phyloP scores from a whole-genome alignment of 2,329 filamentous ascomycete genomes.

The Nigrospora osmanthi region DNA sequence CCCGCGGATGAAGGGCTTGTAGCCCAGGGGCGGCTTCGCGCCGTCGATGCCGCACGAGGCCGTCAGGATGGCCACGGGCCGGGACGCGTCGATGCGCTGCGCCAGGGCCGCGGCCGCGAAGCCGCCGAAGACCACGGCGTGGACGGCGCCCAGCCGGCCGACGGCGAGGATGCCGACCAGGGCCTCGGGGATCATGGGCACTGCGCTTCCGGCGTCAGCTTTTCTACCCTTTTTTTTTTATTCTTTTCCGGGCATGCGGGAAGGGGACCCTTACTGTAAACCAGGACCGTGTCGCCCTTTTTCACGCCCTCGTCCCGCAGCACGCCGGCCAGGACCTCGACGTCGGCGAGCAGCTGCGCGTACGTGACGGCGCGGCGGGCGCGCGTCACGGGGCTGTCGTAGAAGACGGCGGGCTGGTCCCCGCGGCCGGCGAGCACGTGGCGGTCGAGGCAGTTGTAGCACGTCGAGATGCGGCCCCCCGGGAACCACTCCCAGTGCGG shows the following conservation, averaged over 20 bases:
- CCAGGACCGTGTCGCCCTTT: conserved; percentile 78
- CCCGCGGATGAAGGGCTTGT: conserved; percentile 68
- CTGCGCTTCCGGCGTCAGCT: conserved; percentile 27
- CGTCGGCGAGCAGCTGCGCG: conserved; percentile 64
- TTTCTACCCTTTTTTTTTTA: neutral
- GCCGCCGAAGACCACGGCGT: conserved; percentile 88
- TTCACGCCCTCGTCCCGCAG: conserved; percentile 73
- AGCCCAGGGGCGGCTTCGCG: conserved; percentile 69
- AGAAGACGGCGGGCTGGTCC: conserved; percentile 67
- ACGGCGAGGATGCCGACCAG: conserved; percentile 81
- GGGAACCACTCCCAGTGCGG: conserved; percentile 87
- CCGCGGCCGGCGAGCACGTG: conserved; percentile 79
- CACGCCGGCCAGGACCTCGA: conserved; percentile 75
- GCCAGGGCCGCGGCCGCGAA: conserved; percentile 77
- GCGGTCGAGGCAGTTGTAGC: conserved; percentile 85
- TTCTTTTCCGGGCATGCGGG: neutral
- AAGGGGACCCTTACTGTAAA: conserved; percentile 61
- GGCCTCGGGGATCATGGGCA: conserved; percentile 93
- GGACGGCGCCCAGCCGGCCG: conserved; percentile 75
- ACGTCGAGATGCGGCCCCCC: conserved; percentile 80
- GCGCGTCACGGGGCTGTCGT: conserved; percentile 78
- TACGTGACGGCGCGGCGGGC: conserved; percentile 71
- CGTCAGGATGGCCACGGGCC: conserved; percentile 70
- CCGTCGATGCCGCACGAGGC: conserved; percentile 92
- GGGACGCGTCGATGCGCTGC: conserved; percentile 79